Percentiles rank a stretch among this genome's conserved stretches.
These are phyloP conservation scores for Coemansia sp. DNA, from an alignment of 192 early-diverging fungal species.

Conservation along the genomic window DNA sequence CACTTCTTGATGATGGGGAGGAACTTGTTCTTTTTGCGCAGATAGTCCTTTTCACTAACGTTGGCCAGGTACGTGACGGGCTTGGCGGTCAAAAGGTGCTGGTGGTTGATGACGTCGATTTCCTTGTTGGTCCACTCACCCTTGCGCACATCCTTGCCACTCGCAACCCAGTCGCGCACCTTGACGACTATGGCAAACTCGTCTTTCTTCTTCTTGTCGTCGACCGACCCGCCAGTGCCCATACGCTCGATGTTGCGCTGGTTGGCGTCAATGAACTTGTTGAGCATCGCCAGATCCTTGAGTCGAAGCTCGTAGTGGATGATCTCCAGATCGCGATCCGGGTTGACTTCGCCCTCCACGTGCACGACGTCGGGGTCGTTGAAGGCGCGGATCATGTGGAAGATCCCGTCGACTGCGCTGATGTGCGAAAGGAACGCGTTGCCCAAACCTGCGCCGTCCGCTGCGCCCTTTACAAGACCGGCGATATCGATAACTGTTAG, in stretches of 20 bases:
- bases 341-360: slow-evolving; percentile 87
- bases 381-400: slow-evolving; percentile 87
- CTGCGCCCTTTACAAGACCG: slow-evolving; percentile 92
- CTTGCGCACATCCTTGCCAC: slow-evolving; percentile 86
- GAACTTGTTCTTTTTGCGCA: slow-evolving; percentile 95
- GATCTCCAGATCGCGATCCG: slow-evolving; percentile 89
- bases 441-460: slow-evolving; percentile 77
- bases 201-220: slow-evolving; percentile 91
- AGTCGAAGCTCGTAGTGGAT: slow-evolving; percentile 95
- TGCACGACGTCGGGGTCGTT: slow-evolving; percentile 94
- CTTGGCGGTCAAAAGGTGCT: slow-evolving; percentile 91
- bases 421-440: slow-evolving; percentile 97
- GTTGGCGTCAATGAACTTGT: slow-evolving; percentile 70
- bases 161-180: slow-evolving; percentile 76
- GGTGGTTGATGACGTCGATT: slow-evolving; percentile 84
- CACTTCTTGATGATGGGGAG: slow-evolving; percentile 88
- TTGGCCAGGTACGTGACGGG: slow-evolving; percentile 96
- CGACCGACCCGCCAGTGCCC: slow-evolving; percentile 76
- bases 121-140: slow-evolving; percentile 93
- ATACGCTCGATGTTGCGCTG: slow-evolving; percentile 68
- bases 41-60: slow-evolving; percentile 84
- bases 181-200: slow-evolving; percentile 76
- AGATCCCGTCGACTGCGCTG: slow-evolving; percentile 81
- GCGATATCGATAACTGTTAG: slow-evolving; percentile 97
- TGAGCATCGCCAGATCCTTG: slow-evolving; percentile 89